phyloP scores from a whole-genome alignment of 306 rosid species.

The Morella rubra region DNA sequence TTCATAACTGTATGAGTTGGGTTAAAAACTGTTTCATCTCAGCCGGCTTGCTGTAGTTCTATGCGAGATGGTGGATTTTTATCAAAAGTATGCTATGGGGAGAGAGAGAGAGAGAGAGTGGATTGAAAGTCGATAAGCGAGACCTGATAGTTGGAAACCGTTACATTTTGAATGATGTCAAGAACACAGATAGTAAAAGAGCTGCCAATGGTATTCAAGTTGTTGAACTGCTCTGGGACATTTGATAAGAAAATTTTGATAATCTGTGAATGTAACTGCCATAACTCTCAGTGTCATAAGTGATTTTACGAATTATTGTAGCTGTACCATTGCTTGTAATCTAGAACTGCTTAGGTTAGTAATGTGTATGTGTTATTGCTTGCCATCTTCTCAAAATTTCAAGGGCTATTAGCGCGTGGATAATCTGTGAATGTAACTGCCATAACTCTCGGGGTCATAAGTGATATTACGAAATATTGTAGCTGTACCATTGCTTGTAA shows the following conservation, averaged over 20 bases:
- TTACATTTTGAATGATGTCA: neutral
- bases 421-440: too few species aligned
- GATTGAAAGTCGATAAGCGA: neutral
- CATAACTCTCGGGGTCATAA: too few species aligned
- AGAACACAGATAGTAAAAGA: neutral
- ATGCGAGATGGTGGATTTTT: neutral
- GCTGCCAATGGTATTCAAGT: neutral
- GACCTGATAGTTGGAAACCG: neutral
- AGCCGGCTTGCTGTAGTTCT: constrained; percentile 14
- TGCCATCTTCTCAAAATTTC: too few species aligned
- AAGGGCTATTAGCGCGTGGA: neutral
- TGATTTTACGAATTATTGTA: too few species aligned
- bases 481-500: too few species aligned
- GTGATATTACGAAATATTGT: too few species aligned
- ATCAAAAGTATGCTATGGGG: neutral
- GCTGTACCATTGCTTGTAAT: too few species aligned
- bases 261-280: neutral
- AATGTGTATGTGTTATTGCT: too few species aligned
- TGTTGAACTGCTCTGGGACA: neutral
- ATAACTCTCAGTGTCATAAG: too few species aligned
- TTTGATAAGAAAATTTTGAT: neutral
- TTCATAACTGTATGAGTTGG: constrained; percentile 20
- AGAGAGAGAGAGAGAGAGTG: neutral
- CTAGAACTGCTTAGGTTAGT: too few species aligned
- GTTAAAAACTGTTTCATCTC: constrained; percentile 17